Evolutionary conservation across 306 rosid genomes (phyloP), one percentile per base, ranked within the genome.

Genomic region (Mimosa pudica): DNA sequence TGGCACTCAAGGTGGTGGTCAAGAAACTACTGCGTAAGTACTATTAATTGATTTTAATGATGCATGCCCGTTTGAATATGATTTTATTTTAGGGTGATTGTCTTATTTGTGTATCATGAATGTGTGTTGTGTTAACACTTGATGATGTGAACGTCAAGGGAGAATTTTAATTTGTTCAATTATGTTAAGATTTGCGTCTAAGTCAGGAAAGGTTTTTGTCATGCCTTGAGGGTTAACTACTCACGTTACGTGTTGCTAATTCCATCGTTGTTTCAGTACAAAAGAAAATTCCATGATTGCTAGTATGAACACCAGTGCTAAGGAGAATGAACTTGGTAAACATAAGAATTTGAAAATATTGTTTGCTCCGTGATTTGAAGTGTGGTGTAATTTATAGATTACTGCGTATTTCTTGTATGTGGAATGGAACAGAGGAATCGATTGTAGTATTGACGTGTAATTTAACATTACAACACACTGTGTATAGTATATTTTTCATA

Each of bases 1-100:
- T 4, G 97, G 99, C 2, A 95, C 99, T 32, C 99, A 91, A 83
- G 98, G 99, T 4, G 99, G 99, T 45, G 99, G 99, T 81, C 99
- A 95, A 91, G 99, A 95, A 85, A 95, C 98, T 18, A 93, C 98
- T 10, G 94, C 97, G 98, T 95, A 83, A 89, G 94, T 60, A 6
- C 30, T 24, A 24, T 24, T 24, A 24, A 24, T 42, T 38, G 14
- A 11, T 10, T 30, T 69, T 66, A 10, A 60, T 24, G 30, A 24
- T 24, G 30, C 30, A 24, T 14, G 2, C 42, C 10, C 11, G 5
- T 7, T 36, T 7, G 7, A 14, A 17, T 17, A 38, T 38, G 42
- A 38, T 12, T 63, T 51, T 24, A 13, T 35, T 38, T 38, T 38
- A 35, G 16, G 9, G 33, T 76, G 17, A 36, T 46, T 60, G 65